A percentile compares a stretch with the other conserved stretches of the same genome.
These are phyloP conservation scores for Trametes pubescens DNA, from an alignment of 1,284 basidiomycete genomes.

Conservation along the genomic window DNA sequence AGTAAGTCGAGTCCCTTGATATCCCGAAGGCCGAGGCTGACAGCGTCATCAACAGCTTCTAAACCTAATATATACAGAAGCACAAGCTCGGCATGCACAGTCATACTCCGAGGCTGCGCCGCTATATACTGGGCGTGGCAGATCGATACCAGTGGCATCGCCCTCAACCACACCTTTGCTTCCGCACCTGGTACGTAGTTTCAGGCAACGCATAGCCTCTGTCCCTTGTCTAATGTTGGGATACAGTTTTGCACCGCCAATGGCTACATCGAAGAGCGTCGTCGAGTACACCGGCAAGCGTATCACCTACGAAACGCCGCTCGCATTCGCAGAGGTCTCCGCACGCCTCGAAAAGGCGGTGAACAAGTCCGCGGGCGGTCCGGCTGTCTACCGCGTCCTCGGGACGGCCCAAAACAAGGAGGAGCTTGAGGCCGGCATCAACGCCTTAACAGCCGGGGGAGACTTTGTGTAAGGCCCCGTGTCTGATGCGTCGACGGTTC, in stretches of 20 bases:
- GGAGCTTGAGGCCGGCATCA: constrained; percentile 48
- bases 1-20: not conserved
- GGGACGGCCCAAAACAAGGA: constrained; percentile 43
- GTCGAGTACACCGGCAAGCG: constrained; percentile 47
- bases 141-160: not conserved
- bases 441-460: constrained; percentile 42
- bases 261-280: constrained; percentile 31
- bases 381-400: constrained; percentile 42
- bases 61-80: not conserved
- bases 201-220: not conserved
- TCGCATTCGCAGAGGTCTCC: constrained; percentile 51
- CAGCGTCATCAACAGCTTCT: not conserved
- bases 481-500: not conserved
- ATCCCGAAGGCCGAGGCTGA: not conserved
- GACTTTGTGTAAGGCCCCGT: constrained; percentile 55
- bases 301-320: constrained; percentile 53
- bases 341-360: constrained; percentile 53
- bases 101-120: constrained; percentile 8
- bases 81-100: constrained; percentile 3
- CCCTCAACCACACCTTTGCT: not conserved
- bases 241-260: not conserved
- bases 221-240: not conserved
- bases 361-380: constrained; percentile 48
- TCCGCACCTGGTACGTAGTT: not conserved
- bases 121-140: not conserved